phyloP scores from a whole-genome alignment of 257 asterid genomes.

The Knoxia roxburghii region DNA sequence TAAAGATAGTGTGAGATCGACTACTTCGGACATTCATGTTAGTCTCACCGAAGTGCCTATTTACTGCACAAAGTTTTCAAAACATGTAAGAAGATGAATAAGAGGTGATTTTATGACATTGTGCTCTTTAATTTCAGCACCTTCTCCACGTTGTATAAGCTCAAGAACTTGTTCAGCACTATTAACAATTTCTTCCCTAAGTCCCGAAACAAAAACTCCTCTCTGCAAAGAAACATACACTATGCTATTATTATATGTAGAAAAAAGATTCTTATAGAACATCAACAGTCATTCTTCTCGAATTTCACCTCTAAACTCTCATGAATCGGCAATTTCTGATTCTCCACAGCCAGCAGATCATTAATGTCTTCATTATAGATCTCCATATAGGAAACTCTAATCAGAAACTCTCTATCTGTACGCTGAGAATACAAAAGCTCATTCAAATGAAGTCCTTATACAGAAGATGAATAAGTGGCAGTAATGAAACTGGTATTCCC shows the following conservation, averaged over 20 bases:
- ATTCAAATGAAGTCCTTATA: conserved; percentile 8
- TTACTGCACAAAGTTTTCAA: conserved; percentile 44
- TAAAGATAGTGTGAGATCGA: conserved; percentile 91
- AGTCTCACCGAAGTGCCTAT: conserved; percentile 97
- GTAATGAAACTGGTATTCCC: background rate
- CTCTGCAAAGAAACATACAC: conserved; percentile 47
- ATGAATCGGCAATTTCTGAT: conserved; percentile 89
- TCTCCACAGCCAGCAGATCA: conserved; percentile 85
- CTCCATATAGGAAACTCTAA: conserved; percentile 97
- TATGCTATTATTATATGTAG: conserved; percentile 11
- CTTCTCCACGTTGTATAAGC: conserved; percentile 92
- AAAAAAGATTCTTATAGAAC: conserved; percentile 3
- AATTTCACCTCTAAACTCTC: conserved; percentile 91
- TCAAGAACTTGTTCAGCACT: conserved; percentile 80
- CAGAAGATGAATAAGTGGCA: conserved; percentile 7
- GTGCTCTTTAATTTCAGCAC: conserved; percentile 31
- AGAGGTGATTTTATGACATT: background rate
- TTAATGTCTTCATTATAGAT: conserved; percentile 92
- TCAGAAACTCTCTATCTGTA: conserved; percentile 75
- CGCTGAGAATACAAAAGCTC: conserved; percentile 31
- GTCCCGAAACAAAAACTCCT: conserved; percentile 98
- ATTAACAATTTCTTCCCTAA: conserved; percentile 89
- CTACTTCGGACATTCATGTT: conserved; percentile 98
- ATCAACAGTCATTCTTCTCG: conserved; percentile 9
- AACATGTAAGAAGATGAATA: conserved; percentile 6